phyloP scores from a whole-genome alignment of 1,284 basidiomycete species.

The Apiotrichum montevideense region DNA sequence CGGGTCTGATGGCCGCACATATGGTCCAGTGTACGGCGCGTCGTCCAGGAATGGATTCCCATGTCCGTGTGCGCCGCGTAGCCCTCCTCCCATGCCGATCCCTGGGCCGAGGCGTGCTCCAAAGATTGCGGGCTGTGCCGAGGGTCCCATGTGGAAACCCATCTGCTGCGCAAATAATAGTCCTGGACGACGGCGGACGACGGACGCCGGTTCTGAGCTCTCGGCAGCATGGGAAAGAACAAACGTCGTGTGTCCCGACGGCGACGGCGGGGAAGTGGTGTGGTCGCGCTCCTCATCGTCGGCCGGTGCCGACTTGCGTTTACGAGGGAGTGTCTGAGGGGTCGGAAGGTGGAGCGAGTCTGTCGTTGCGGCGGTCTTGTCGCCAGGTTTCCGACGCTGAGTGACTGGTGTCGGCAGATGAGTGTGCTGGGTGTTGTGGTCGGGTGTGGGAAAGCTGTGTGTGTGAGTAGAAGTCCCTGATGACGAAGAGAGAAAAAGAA shows the following conservation, averaged over 20 bases:
- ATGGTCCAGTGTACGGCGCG: background rate
- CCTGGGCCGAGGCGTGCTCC: conserved; percentile 29
- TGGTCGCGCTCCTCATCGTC: background rate
- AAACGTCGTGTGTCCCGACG: conserved; percentile 36
- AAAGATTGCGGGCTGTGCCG: conserved; percentile 8
- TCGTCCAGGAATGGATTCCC: conserved; percentile 32
- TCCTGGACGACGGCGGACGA: conserved; percentile 30
- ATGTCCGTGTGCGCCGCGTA: conserved; percentile 16
- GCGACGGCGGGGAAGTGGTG: conserved; percentile 19
- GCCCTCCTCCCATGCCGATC: conserved; percentile 38
- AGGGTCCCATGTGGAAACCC: conserved; percentile 23
- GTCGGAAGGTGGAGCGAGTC: conserved; percentile 45
- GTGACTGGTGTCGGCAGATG: conserved; percentile 41
- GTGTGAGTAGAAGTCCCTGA: too few species aligned
- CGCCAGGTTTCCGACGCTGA: conserved; percentile 15
- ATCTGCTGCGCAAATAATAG: conserved; percentile 43
- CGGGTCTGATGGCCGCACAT: background rate
- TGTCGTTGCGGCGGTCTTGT: conserved; percentile 2
- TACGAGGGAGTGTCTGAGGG: conserved; percentile 54
- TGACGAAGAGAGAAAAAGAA: background rate
- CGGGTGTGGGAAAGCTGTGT: conserved; percentile 11
- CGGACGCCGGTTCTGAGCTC: background rate
- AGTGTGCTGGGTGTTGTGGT: conserved; percentile 1
- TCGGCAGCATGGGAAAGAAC: conserved; percentile 21
- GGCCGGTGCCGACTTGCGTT: conserved; percentile 10